Conservation (phyloP, 305 asterid species). For the Fraxinus velutina region DNA sequence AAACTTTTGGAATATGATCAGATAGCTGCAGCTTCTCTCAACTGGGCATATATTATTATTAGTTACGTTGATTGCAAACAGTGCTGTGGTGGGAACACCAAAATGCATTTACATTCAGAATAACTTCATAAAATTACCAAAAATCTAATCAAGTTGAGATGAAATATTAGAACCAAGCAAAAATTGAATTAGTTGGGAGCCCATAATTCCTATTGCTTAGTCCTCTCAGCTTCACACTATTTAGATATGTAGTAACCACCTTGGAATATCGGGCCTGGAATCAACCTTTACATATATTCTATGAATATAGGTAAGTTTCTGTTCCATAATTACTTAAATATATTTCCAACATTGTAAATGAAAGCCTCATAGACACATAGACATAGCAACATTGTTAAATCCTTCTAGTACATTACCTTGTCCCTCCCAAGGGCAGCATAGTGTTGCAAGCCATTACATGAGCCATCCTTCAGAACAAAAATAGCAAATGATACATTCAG, state of each 20-base stretch:
- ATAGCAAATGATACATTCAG: conserved; percentile 24
- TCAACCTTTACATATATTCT: background rate
- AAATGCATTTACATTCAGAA: conserved; percentile 13
- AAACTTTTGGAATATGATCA: background rate
- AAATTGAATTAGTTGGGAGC: conserved; percentile 11
- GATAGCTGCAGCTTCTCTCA: conserved; percentile 6
- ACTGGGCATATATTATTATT: background rate
- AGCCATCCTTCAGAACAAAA: conserved; percentile 72
- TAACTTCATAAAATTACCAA: conserved; percentile 9
- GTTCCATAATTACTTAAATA: background rate
- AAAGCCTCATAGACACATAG: background rate
- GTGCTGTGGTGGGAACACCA: background rate
- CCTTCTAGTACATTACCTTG: conserved; percentile 66
- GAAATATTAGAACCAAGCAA: background rate
- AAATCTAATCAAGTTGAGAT: background rate
- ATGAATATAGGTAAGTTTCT: background rate
- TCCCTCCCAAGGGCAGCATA: conserved; percentile 99
- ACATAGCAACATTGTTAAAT: conserved; percentile 10
- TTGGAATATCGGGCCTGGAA: background rate
- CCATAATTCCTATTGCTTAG: background rate
- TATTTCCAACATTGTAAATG: background rate
- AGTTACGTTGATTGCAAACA: background rate
- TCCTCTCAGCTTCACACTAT: background rate
- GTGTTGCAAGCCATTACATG: conserved; percentile 97
- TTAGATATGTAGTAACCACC: background rate